Conservation (phyloP, 2,329 filamentous ascomycete genomes). For the Leptosphaerulina australis region DNA sequence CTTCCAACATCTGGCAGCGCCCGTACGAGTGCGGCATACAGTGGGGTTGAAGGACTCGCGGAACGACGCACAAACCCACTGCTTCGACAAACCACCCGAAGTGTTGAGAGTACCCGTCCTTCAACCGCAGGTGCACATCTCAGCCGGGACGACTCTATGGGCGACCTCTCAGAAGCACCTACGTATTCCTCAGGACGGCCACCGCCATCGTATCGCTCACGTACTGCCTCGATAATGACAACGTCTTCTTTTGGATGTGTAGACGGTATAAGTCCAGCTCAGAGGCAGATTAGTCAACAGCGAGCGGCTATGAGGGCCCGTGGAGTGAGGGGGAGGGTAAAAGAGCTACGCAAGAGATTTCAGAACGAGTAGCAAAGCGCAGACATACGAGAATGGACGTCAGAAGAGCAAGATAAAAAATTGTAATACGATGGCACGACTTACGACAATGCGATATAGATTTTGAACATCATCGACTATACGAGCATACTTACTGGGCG, state of each 20-base stretch:
- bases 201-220: conserved; percentile 45
- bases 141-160: conserved; percentile 38
- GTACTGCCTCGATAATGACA: conserved; percentile 36
- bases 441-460: background rate
- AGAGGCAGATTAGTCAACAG: conserved; percentile 37
- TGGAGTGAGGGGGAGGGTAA: conserved; percentile 38
- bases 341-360: conserved; percentile 24
- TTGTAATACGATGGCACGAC: background rate
- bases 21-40: conserved; percentile 18
- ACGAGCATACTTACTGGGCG: too few relatives aligned
- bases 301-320: conserved; percentile 24
- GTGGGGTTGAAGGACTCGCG: conserved; percentile 22
- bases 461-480: too few relatives aligned
- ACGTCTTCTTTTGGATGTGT: conserved; percentile 47
- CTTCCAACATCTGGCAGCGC: conserved; percentile 15
- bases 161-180: conserved; percentile 42
- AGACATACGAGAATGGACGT: background rate
- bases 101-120: conserved; percentile 20
- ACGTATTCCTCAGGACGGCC: conserved; percentile 41
- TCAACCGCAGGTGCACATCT: conserved; percentile 24
- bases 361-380: conserved; percentile 9
- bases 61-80: conserved; percentile 27
- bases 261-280: conserved; percentile 39
- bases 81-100: conserved; percentile 16
- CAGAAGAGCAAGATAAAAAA: background rate